These are phyloP conservation scores for Bonnemaisonia californica DNA, from an alignment of 31 red algal genomes.

Conservation along the genomic window DNA sequence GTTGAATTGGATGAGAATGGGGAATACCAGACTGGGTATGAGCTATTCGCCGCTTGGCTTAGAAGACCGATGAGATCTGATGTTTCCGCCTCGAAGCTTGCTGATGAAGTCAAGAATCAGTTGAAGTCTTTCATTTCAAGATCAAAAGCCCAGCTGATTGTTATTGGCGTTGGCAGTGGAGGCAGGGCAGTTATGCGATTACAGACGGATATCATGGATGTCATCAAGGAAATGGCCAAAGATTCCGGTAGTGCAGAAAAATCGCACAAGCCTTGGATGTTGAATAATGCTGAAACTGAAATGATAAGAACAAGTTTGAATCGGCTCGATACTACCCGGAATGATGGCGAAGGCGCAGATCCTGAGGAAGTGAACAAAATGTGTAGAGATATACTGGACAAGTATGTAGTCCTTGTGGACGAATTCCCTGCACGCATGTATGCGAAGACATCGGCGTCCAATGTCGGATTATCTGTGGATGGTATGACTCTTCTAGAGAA, in stretches of 20 bases:
- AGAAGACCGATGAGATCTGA: constrained; percentile 44
- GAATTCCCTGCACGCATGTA: constrained; percentile 67
- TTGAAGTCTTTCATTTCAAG: constrained; percentile 46
- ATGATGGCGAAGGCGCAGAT: not conserved
- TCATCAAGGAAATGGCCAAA: constrained; percentile 44
- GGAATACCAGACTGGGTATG: constrained; percentile 62
- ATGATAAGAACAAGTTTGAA: not conserved
- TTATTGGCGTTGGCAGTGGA: constrained; percentile 81
- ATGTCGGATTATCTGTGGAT: constrained; percentile 50
- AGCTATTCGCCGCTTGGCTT: constrained; percentile 70
- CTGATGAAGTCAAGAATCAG: constrained; percentile 44
- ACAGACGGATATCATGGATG: constrained; percentile 54
- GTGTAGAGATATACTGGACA: constrained; percentile 12
- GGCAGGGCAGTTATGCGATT: constrained; percentile 61
- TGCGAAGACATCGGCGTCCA: constrained; percentile 52
- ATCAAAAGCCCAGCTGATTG: constrained; percentile 62
- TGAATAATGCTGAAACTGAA: not conserved
- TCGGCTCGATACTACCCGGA: not conserved
- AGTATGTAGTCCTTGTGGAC: constrained; percentile 54
- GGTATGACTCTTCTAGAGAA: constrained; percentile 69
- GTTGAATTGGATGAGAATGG: constrained; percentile 72
- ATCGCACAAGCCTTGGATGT: constrained; percentile 26
- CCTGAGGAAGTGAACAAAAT: constrained; percentile 6
- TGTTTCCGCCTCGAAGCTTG: constrained; percentile 14
- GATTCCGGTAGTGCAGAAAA: constrained; percentile 13